Evolutionary conservation across 140 eudicot genomes (phyloP).

Genomic region (Cichorium intybus): DNA sequence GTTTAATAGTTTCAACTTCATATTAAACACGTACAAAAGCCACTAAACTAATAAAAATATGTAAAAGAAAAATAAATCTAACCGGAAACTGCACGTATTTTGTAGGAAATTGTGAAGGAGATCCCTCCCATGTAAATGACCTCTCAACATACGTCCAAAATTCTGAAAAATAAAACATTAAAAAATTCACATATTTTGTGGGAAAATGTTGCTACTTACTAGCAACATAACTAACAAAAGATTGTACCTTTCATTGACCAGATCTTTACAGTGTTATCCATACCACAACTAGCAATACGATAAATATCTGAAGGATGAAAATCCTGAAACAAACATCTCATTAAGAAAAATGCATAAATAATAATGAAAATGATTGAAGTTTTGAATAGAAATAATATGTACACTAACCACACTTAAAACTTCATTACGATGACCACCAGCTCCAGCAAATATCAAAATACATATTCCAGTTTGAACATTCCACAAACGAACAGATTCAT

Average conservation of each 20-base stretch:
- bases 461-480: conserved; percentile 95
- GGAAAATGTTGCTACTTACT: neutral
- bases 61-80: conserved; percentile 24
- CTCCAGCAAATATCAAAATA: conserved; percentile 97
- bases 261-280: conserved; percentile 94
- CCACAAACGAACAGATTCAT: conserved; percentile 99
- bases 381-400: neutral
- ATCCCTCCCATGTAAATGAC: conserved; percentile 96
- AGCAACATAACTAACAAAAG: neutral
- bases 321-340: conserved; percentile 49
- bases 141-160: conserved; percentile 97
- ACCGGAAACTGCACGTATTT: conserved; percentile 99
- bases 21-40: conserved; percentile 9
- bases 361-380: neutral
- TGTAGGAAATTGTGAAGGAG: conserved; percentile 93
- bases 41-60: neutral
- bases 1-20: conserved; percentile 20
- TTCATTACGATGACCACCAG: conserved; percentile 99
- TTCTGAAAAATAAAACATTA: conserved; percentile 41
- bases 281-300: conserved; percentile 98
- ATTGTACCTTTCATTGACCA: conserved; percentile 97
- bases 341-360: neutral
- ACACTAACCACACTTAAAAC: conserved; percentile 90
- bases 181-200: neutral
- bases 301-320: conserved; percentile 97